Evolutionary conservation across 495 filamentous ascomycete species (phyloP), one percentile per base, ranked within the genome.

Genomic region (Eremomyces bilateralis): DNA sequence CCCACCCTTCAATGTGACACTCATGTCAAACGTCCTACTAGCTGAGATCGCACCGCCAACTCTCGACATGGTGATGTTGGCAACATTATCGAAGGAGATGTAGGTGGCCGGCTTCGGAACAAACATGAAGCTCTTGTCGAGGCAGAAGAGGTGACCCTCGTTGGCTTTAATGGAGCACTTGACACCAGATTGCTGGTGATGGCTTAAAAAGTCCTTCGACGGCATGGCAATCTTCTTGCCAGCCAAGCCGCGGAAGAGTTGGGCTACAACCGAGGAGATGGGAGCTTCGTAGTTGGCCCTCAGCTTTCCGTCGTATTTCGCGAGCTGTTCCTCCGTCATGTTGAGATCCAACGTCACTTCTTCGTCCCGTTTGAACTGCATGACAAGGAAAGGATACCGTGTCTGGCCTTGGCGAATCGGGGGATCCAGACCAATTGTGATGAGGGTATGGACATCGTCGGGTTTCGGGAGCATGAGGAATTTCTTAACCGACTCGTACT

Each of bases 91-190:
- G 50, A 92, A 79, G 27, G 81, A 73, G 22, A 99, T 83, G 57
- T 92, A 95, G 1, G 84, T 91, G 0, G 90, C 84, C 0, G 90
- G 90, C 54, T 99, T 99, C 1, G 90, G 90, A 4, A 99, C 88
- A 44, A 99, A 99, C 67, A 99, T 88, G 48, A 99, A 85, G 5
- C 83, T 88, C 59, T 92, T 93, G 54, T 99, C 90, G 43, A 99
- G 57, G 55, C 84, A 94, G 62, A 88, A 99, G 20, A 99, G 58
- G 45, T 90, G 83, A 34, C 90, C 90, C 53, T 99, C 90, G 51
- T 85, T 92, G 33, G 90, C 90, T 56, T 99, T 99, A 62, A 95
- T 90, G 10, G 88, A 93, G 60, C 90, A 99, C 56, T 99, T 99
- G 51, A 95, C 88, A 25, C 90, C 90, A 42, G 72, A 79, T 54